phyloP scores from a whole-genome alignment of 2,329 filamentous ascomycete genomes.

The Zymoseptoria passerinii region DNA sequence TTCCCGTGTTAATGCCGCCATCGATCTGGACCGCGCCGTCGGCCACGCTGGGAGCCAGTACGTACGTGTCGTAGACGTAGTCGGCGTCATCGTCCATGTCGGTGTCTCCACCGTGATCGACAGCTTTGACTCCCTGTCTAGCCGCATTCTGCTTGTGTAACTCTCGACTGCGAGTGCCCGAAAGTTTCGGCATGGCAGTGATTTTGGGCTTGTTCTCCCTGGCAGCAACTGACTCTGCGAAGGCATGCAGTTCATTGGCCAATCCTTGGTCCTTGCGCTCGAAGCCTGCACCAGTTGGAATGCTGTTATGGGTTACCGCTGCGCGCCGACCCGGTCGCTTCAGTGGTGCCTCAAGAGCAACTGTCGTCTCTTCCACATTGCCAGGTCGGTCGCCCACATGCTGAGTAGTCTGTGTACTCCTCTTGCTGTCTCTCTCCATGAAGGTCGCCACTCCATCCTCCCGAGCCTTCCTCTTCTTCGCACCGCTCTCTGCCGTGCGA shows the following conservation, averaged over 20 bases:
- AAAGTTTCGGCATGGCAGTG: constrained; percentile 22
- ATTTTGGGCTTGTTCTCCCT: constrained; percentile 16
- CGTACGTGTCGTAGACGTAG: constrained; percentile 56
- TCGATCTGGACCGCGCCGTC: constrained; percentile 25
- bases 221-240: constrained; percentile 21
- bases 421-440: constrained; percentile 17
- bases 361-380: not conserved
- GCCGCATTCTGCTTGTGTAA: constrained; percentile 18
- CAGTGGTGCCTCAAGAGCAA: constrained; percentile 2
- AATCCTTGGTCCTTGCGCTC: constrained; percentile 13
- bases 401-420: constrained; percentile 8
- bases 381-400: not conserved
- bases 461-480: constrained; percentile 14
- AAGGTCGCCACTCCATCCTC: constrained; percentile 22
- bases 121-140: constrained; percentile 3
- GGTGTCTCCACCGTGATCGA: constrained; percentile 26
- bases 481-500: constrained; percentile 7
- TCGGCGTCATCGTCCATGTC: constrained; percentile 42
- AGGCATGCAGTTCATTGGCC: constrained; percentile 22
- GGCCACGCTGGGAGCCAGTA: constrained; percentile 35
- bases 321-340: constrained; percentile 21
- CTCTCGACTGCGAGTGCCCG: constrained; percentile 19
- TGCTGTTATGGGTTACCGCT: constrained; percentile 9
- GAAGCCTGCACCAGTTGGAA: not conserved
- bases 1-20: constrained; percentile 20